These are phyloP conservation scores for Fusarium citri DNA, from an alignment of 2,329 filamentous ascomycete genomes.

Conservation along the genomic window DNA sequence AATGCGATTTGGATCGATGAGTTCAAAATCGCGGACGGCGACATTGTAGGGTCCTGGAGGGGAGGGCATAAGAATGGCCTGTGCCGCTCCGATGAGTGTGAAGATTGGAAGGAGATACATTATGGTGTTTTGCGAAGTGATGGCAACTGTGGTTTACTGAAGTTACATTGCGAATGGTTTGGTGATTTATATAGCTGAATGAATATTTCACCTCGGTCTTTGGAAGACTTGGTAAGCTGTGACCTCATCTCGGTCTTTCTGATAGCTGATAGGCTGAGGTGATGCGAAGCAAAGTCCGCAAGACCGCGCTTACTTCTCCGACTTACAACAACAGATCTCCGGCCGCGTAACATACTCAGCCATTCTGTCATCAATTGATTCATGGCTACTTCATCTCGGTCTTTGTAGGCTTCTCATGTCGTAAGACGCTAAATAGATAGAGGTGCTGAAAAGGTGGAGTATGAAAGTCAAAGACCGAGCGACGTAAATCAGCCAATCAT, in stretches of 20 bases:
- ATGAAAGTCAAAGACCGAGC: not conserved
- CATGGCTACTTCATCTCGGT: not conserved
- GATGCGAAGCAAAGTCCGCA: not conserved
- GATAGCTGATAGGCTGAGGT: not conserved
- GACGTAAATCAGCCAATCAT: not conserved
- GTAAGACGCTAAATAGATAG: no score
- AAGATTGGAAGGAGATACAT: conserved; percentile 1
- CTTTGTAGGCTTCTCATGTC: not conserved
- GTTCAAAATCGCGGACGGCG: conserved; percentile 13
- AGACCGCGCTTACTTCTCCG: not conserved
- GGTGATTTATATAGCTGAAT: not conserved
- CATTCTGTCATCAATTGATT: no score
- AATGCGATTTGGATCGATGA: conserved; percentile 8
- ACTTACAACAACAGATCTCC: rapidly evolving
- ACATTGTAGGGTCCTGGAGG: conserved; percentile 2
- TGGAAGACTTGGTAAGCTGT: not conserved
- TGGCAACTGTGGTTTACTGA: not conserved
- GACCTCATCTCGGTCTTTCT: not conserved
- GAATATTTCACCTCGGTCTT: not conserved
- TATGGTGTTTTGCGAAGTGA: rapidly evolving
- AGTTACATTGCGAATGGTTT: rapidly evolving
- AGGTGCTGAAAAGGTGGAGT: not conserved
- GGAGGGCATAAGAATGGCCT: conserved; percentile 12
- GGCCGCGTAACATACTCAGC: no score
- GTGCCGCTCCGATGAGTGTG: not conserved